These are phyloP conservation scores for Eucalyptus microcorys DNA, from an alignment of 345 rosid species.

Conservation along the genomic window DNA sequence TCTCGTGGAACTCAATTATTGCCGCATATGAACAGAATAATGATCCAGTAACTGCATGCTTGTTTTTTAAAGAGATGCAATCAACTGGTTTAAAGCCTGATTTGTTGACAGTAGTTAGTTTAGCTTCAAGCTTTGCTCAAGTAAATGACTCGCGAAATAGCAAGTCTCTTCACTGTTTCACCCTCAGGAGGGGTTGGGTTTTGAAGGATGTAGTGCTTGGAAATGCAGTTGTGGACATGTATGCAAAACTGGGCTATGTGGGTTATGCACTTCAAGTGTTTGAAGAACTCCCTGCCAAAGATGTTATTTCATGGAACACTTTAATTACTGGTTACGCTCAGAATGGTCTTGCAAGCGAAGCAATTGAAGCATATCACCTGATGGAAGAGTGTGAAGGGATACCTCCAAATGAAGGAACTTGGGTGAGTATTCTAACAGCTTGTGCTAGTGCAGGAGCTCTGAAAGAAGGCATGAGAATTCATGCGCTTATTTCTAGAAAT, in stretches of 20 bases:
- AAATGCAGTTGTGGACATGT: slow-evolving; percentile 18
- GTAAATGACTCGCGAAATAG: not conserved
- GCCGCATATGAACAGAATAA: slow-evolving; percentile 9
- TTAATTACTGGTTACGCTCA: slow-evolving; percentile 6
- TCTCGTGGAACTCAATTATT: slow-evolving; percentile 36
- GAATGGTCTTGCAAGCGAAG: slow-evolving; percentile 2
- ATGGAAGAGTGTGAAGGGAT: not conserved
- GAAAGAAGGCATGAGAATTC: slow-evolving; percentile 5
- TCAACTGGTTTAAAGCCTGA: not conserved
- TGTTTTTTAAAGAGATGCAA: slow-evolving; percentile 1
- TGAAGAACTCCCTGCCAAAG: slow-evolving; percentile 1
- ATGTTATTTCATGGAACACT: slow-evolving; percentile 10
- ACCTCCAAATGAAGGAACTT: slow-evolving; percentile 1
- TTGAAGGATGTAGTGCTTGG: slow-evolving; percentile 7
- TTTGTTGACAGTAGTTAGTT: slow-evolving; percentile 1
- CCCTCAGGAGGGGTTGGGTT: slow-evolving; percentile 1
- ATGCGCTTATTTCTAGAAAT: not conserved
- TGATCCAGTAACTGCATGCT: not conserved
- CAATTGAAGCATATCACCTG: not conserved
- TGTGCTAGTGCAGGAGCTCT: not conserved
- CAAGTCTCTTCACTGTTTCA: not conserved
- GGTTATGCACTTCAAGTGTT: not conserved
- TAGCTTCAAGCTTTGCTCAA: not conserved
- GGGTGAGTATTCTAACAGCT: slow-evolving; percentile 4
- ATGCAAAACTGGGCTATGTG: slow-evolving; percentile 1